Conservation (phyloP, 768 basidiomycete genomes). For the Suillus occidentalis region DNA sequence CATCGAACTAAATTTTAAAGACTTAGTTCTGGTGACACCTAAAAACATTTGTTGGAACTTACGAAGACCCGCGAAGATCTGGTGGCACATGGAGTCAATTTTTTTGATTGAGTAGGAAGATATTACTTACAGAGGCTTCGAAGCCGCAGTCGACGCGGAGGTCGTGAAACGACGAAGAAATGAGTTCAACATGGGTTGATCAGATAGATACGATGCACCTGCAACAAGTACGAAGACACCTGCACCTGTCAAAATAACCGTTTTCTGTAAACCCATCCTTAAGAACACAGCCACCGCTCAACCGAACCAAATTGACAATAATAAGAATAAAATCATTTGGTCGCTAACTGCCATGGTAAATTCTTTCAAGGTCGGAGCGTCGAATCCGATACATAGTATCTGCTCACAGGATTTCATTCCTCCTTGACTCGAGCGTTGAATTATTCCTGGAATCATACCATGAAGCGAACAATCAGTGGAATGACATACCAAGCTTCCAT, state of each 20-base stretch:
- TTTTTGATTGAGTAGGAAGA: background rate
- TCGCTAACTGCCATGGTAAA: too few species aligned
- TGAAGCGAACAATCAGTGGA: background rate
- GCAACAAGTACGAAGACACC: background rate
- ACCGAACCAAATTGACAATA: background rate
- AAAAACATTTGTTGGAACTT: background rate
- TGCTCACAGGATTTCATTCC: background rate
- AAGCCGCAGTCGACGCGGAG: background rate
- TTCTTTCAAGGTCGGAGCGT: background rate
- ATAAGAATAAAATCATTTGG: too few species aligned
- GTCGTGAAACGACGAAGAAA: constrained; percentile 6
- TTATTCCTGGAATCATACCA: background rate
- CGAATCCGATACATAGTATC: background rate
- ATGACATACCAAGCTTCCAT: background rate
- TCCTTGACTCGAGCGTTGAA: background rate
- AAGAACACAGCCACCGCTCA: background rate
- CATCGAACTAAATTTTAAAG: constrained; percentile 51
- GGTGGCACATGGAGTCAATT: background rate
- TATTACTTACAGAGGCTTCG: background rate
- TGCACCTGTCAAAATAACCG: constrained; percentile 1
- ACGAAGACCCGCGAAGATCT: constrained; percentile 33
- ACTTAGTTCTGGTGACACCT: background rate
- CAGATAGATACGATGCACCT: constrained; percentile 6
- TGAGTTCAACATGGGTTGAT: background rate
- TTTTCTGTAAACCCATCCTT: constrained; percentile 3